phyloP scores from a whole-genome alignment of 495 filamentous ascomycete species.

The Penicillium cosmopolitanum region DNA sequence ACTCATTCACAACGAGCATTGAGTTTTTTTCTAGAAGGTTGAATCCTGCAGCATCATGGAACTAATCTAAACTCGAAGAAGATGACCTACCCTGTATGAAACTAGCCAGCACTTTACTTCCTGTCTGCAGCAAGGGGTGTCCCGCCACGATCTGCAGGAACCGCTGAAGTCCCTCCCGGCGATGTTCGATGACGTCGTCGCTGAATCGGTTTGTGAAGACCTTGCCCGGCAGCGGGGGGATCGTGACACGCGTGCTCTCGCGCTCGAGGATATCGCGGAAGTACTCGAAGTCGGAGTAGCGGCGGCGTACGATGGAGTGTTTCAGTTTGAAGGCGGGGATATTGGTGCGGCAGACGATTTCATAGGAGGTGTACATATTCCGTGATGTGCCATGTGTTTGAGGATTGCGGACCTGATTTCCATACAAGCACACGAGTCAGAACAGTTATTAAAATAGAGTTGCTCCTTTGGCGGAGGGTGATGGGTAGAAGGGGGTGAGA shows the following conservation, averaged over 20 bases:
- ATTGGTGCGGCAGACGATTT: constrained; percentile 95
- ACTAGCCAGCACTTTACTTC: constrained; percentile 91
- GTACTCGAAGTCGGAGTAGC: constrained; percentile 97
- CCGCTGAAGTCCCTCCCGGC: constrained; percentile 87
- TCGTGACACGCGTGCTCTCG: constrained; percentile 90
- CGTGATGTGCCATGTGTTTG: constrained; percentile 94
- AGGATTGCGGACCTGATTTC: constrained; percentile 80
- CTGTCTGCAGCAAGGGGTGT: constrained; percentile 94
- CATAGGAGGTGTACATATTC: constrained; percentile 98
- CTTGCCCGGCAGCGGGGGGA: constrained; percentile 94
- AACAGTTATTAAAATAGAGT: neutral
- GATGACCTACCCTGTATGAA: constrained; percentile 87
- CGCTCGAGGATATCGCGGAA: constrained; percentile 98
- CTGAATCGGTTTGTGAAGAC: constrained; percentile 98
- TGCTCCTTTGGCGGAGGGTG: neutral
- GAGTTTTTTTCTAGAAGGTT: too few species aligned
- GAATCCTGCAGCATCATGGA: neutral
- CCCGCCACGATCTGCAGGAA: constrained; percentile 98
- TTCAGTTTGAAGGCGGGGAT: constrained; percentile 98
- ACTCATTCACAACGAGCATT: neutral
- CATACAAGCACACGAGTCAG: constrained; percentile 10
- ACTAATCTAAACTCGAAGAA: constrained; percentile 4
- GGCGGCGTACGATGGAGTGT: constrained; percentile 81
- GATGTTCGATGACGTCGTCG: constrained; percentile 97
- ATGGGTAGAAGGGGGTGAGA: neutral